A percentile compares a stretch with the other conserved stretches of the same genome.
Conservation (phyloP, 371 early-diverging fungal species). For the Mortierella sp. region DNA sequence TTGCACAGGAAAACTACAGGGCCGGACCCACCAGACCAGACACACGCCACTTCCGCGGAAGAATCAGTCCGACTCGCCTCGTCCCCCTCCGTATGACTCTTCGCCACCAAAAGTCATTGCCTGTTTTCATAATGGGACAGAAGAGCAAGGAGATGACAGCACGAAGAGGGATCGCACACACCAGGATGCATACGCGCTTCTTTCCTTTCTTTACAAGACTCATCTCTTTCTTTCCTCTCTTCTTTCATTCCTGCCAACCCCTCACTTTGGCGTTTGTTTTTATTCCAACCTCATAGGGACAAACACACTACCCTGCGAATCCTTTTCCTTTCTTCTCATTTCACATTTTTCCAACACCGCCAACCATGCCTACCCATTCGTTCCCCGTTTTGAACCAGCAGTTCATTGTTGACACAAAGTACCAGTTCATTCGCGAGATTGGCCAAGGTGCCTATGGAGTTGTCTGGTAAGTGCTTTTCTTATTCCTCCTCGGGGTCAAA, state of each 20-base stretch:
- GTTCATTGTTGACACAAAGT: constrained; percentile 81
- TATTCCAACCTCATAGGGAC: background rate
- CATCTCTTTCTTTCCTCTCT: constrained; percentile 3
- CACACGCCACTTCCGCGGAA: constrained; percentile 11
- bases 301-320: background rate
- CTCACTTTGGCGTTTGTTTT: constrained; percentile 4
- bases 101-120: constrained; percentile 1
- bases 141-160: background rate
- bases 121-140: background rate
- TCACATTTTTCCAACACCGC: constrained; percentile 10
- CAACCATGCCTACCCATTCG: constrained; percentile 63
- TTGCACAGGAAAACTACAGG: background rate
- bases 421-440: constrained; percentile 87
- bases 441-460: constrained; percentile 96
- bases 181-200: constrained; percentile 10
- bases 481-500: background rate
- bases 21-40: background rate
- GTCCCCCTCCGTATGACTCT: background rate
- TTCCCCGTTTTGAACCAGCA: constrained; percentile 78
- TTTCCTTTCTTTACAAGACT: background rate
- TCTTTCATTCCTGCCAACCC: background rate
- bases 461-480: constrained; percentile 69
- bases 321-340: background rate
- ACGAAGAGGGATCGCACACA: background rate
- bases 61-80: background rate